Conservation (phyloP, 257 asterid genomes). For the Solanum corneliomulleri region DNA sequence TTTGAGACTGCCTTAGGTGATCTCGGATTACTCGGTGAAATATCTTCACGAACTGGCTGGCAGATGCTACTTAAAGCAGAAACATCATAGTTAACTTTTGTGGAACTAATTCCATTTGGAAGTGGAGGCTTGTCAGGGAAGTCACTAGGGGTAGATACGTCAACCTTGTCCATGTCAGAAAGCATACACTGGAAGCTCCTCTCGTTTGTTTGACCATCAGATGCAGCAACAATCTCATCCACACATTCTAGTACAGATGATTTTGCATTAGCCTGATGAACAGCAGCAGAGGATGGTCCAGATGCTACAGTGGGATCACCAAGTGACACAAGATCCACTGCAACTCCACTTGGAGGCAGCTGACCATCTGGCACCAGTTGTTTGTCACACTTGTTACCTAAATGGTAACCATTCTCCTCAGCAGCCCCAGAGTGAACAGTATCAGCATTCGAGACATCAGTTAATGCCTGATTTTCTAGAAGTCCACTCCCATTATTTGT, state of each 20-base stretch:
- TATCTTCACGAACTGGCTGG: conserved; percentile 21
- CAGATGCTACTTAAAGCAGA: conserved; percentile 19
- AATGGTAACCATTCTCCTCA: conserved; percentile 29
- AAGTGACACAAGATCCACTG: conserved; percentile 5
- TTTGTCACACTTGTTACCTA: conserved; percentile 20
- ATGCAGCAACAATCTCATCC: conserved; percentile 19
- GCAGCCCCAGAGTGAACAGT: not conserved
- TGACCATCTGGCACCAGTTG: conserved; percentile 15
- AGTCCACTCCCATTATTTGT: too few relatives aligned
- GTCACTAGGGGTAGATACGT: conserved; percentile 9
- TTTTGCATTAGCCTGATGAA: conserved; percentile 13
- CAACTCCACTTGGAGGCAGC: conserved; percentile 14
- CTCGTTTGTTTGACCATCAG: conserved; percentile 14
- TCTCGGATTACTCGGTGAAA: conserved; percentile 8
- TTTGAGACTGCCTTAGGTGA: conserved; percentile 18
- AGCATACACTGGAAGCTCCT: conserved; percentile 12
- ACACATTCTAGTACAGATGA: conserved; percentile 14
- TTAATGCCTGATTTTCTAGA: conserved; percentile 22
- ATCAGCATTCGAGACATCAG: conserved; percentile 22
- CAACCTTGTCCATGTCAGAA: conserved; percentile 13
- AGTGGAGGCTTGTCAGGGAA: conserved; percentile 13
- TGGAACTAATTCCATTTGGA: conserved; percentile 16
- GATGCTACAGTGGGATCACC: conserved; percentile 22
- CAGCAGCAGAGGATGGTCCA: conserved; percentile 14
- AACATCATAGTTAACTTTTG: conserved; percentile 16